Base-by-base conservation (phyloP, 495 filamentous ascomycete species). In the Xylaria flabelliformis region DNA sequence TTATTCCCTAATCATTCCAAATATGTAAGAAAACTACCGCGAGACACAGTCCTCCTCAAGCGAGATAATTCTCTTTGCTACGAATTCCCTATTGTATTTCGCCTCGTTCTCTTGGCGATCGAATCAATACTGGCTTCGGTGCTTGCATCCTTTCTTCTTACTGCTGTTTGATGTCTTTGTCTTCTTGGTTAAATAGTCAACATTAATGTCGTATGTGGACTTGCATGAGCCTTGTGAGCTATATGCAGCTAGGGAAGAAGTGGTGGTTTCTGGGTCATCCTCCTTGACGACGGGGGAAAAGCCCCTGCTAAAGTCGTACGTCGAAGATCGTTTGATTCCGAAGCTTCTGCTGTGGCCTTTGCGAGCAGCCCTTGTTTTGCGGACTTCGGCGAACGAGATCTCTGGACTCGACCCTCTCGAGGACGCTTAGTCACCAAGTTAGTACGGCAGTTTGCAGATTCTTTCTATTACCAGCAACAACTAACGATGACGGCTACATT, bases 81-180 rank as follows among this genome's bases (percentile, higher is more conserved):
- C 6, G 9, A n/a, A 17, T 32, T 56, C 26, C 53, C 26, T 17
- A 26, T 4, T 29, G 29, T 56, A 13, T 5, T 56, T 26, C 53
- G 44, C 3, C 29, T 1, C 12, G 4, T 15, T 3, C 26, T 4
- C 34, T 8, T 24, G 2, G 19, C 12, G 2, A 32, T 55, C 65
- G 56, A 67, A 44, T 74, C 46, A 77, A 73, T 75, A 70, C 66
- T 79, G 71, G 53, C 62, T 61, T 51, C 76, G 72, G 36, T 65
- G 70, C 73, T 78, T 80, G 58, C 79, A 76, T 21, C 74, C 67
- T 72, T 78, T 80, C 72, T 78, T 80, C 72, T 79, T 80, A 62
- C 74, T 71, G 46, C 75, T 73, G 64, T 42, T 73, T 34, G 75
- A 70, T 21, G 69, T 34, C 71, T 79, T 80, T 17, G 70, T 46